Evolutionary conservation across 805 yeast genomes (phyloP), one percentile per base, ranked within the genome.

Genomic region (Candida methanosorbosa): DNA sequence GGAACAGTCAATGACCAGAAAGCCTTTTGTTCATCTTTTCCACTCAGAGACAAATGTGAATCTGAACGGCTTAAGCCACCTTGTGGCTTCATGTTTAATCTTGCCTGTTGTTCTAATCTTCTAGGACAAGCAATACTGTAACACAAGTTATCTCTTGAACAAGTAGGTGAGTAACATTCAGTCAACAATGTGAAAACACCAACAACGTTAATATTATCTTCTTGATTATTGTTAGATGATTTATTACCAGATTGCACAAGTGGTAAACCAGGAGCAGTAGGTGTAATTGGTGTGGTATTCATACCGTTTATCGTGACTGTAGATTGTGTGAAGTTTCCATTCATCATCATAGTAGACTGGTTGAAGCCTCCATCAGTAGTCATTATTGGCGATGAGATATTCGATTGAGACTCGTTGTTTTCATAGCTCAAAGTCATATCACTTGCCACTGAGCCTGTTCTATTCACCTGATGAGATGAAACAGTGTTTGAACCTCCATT

Each of bases 121-220:
- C 96, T 72, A 13, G 98, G 98, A 61, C 98, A 92, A 11, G 96
- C 94, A 46, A 92, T 88, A 29, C 95, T 83, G 59, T 92, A 92
- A 59, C 98, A 92, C 27, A 90, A 63, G 23, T 75, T 67, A 49
- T 85, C 94, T 34, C 94, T 67, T 5, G 95, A 79, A 60, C 98
- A 92, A 0, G 98, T 92, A 23, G 98, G 95, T 0, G 97, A 87
- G 52, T 92, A 92, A 60, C 98, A 92, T 51, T 88, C 95, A 0
- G 97, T 84, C 41, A 92, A 64, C 29, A 90, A 63, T 1, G 96
- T 90, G 51, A 90, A 92, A 4, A 92, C 95, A 46, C 98, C 98
- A 56, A 84, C 84, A 9, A 86, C 87, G 4, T 54, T 45, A 11
- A 42, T 41, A 16, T 38, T 41, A n/a, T 11, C 24, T 30, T 20